Conservation (phyloP, 129 eudicot genomes). For the Heracleum sosnowskyi region DNA sequence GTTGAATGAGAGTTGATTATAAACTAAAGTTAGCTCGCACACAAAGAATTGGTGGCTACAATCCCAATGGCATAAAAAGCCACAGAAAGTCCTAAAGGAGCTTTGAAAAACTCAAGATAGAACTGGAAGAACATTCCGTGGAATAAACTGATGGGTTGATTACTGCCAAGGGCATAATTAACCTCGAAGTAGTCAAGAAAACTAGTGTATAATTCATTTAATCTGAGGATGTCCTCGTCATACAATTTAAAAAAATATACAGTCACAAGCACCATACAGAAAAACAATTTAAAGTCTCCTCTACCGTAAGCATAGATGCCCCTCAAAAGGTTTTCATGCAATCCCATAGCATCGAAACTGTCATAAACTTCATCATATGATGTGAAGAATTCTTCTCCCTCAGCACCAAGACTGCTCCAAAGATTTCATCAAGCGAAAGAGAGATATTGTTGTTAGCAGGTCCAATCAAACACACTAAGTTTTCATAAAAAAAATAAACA, state of each 20-base stretch:
- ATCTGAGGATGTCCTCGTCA: neutral
- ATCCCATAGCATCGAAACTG: slow-evolving; percentile 22
- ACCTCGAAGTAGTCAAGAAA: neutral
- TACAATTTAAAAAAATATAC: neutral
- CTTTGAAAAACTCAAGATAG: neutral
- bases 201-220: neutral
- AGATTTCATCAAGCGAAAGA: neutral
- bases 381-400: slow-evolving; percentile 14
- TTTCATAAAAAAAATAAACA: neutral
- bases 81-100: neutral
- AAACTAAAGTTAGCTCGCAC: slow-evolving; percentile 17
- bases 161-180: neutral
- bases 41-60: neutral
- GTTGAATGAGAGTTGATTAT: slow-evolving; percentile 7
- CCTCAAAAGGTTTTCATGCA: slow-evolving; percentile 21
- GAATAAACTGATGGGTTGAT: neutral
- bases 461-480: neutral
- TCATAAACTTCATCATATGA: slow-evolving; percentile 24
- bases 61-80: neutral
- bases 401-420: slow-evolving; percentile 1
- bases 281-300: neutral
- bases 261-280: neutral
- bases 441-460: neutral
- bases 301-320: slow-evolving; percentile 23
- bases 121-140: neutral